These are phyloP conservation scores for Debaryomyces hansenii DNA, from an alignment of 805 yeast species.

Conservation along the genomic window DNA sequence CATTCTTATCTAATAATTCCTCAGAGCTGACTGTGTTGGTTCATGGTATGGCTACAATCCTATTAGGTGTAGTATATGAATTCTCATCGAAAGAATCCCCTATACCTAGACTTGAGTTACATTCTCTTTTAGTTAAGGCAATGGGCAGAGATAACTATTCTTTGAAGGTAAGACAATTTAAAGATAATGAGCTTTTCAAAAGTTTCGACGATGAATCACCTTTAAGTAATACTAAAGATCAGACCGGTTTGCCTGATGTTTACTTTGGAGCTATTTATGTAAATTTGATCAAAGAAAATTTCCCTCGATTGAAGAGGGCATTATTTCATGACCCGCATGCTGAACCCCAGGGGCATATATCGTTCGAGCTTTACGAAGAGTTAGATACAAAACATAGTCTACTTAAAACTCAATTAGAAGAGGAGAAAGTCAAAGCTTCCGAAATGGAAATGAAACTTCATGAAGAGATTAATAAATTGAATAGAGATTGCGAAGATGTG, in stretches of 20 bases:
- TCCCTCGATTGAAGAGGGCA: conserved; percentile 63
- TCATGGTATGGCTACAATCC: conserved; percentile 69
- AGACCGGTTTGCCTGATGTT: conserved; percentile 84
- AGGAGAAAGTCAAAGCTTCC: conserved; percentile 17
- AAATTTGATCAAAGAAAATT: conserved; percentile 66
- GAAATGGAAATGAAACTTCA: conserved; percentile 19
- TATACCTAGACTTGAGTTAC: conserved; percentile 57
- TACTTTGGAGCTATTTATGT: conserved; percentile 69
- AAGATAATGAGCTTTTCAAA: conserved; percentile 55
- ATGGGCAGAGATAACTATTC: conserved; percentile 80
- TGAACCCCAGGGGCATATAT: conserved; percentile 67
- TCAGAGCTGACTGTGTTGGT: conserved; percentile 53
- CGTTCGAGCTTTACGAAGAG: conserved; percentile 59
- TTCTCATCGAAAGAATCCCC: conserved; percentile 67
- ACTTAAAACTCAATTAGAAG: conserved; percentile 21
- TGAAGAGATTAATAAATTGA: conserved; percentile 16
- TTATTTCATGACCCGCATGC: conserved; percentile 70
- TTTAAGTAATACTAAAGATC: conserved; percentile 58
- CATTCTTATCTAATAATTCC: conserved; percentile 52
- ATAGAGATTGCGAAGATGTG: conserved; percentile 12
- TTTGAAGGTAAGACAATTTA: conserved; percentile 70
- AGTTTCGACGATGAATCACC: conserved; percentile 55
- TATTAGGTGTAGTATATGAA: conserved; percentile 79
- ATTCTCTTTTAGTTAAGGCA: conserved; percentile 62
- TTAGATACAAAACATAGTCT: conserved; percentile 37